phyloP scores from a whole-genome alignment of 164 flowering plant species.

The Aristolochia fimbriata region DNA sequence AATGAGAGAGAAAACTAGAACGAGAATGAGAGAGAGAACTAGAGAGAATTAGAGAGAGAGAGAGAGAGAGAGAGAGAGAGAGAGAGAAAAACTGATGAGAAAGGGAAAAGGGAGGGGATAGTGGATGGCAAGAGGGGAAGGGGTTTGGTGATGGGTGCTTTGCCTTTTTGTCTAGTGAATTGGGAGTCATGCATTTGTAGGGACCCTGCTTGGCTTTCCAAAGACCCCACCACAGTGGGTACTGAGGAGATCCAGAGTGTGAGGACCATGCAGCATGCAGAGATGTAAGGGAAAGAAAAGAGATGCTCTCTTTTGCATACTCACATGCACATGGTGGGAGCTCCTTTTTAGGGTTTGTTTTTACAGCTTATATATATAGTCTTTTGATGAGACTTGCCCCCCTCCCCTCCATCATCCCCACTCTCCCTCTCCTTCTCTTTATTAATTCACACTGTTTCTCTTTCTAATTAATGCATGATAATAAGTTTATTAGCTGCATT shows the following conservation, averaged over 20 bases:
- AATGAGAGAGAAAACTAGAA: not conserved
- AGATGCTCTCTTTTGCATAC: constrained; percentile 14
- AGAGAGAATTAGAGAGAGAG: constrained; percentile 8
- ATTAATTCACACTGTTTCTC: not conserved
- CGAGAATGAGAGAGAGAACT: constrained; percentile 8
- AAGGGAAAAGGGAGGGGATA: constrained; percentile 18
- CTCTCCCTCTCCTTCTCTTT: not conserved
- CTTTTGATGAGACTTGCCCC: constrained; percentile 30
- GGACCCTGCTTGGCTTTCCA: no score
- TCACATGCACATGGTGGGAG: constrained; percentile 23
- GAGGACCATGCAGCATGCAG: no score
- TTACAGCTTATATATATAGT: constrained; percentile 20
- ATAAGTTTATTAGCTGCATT: no score
- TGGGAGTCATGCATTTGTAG: not conserved
- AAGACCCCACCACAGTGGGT: no score
- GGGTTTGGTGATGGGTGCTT: constrained; percentile 15
- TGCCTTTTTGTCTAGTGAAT: constrained; percentile 5
- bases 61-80: constrained; percentile 11
- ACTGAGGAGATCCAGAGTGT: no score
- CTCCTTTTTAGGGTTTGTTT: constrained; percentile 14
- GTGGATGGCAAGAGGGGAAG: constrained; percentile 11
- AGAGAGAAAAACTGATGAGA: no score
- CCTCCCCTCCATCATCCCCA: constrained; percentile 13
- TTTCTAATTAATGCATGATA: no score
- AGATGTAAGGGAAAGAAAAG: not conserved